Evolutionary conservation across 768 basidiomycete genomes (phyloP).

Genomic region (Russula sp.): DNA sequence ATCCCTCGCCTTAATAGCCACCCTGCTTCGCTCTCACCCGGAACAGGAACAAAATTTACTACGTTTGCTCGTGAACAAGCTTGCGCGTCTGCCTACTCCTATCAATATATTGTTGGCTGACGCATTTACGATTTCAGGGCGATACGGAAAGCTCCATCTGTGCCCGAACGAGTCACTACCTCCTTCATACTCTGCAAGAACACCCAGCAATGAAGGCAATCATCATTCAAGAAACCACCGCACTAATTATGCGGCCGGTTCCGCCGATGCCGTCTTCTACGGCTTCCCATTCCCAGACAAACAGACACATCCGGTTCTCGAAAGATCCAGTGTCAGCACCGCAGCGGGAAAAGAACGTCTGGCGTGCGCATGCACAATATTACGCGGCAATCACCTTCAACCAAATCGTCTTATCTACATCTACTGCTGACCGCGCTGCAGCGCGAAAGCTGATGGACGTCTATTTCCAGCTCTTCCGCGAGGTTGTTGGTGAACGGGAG

Average conservation of each 20-base stretch:
- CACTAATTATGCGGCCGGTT: constrained; percentile 68
- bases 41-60: constrained; percentile 98
- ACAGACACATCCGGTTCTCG: constrained; percentile 54
- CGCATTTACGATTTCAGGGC: constrained; percentile 50
- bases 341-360: constrained; percentile 42
- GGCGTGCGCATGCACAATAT: constrained; percentile 77
- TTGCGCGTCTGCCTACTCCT: constrained; percentile 48
- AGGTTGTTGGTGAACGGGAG: constrained; percentile 32
- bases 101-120: constrained; percentile 3
- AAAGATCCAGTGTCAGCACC: constrained; percentile 35
- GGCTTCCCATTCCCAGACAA: constrained; percentile 27
- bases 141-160: constrained; percentile 86
- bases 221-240: constrained; percentile 80
- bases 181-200: constrained; percentile 83
- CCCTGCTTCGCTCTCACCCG: constrained; percentile 81
- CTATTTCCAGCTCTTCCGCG: no score
- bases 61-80: constrained; percentile 88
- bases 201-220: constrained; percentile 93
- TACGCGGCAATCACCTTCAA: constrained; percentile 94
- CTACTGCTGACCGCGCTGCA: no score
- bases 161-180: constrained; percentile 79
- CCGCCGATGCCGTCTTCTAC: constrained; percentile 37
- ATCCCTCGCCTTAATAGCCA: constrained; percentile 54
- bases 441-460: constrained; percentile 37
- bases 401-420: constrained; percentile 42